Evolutionary conservation across 768 basidiomycete genomes (phyloP), one percentile per base, ranked within the genome.

Genomic region (Porphyrellus cyaneotinctus): DNA sequence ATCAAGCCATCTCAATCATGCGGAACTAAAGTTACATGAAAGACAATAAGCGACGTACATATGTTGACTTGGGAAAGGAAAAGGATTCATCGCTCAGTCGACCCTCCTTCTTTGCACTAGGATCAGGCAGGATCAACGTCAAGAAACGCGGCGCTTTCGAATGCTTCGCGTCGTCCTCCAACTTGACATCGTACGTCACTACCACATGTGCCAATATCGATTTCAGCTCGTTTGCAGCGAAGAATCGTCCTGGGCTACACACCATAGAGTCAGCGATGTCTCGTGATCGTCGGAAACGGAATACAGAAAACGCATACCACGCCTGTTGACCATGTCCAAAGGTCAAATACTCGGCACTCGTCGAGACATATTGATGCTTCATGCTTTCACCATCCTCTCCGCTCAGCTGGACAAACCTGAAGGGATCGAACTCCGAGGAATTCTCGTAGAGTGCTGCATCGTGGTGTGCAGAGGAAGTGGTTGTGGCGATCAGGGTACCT

Each of bases 161-260:
- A 13, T 4, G 23, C n/a, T n/a, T 28, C 22, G 43, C 24, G 10
- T 11, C 13, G 14, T 53, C 54, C 14, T 44, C 56, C 38, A 60
- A 10, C 24, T 56, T 63, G 44, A 64, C 9, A 17, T 64, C 62
- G n/a, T 64, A 63, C 22, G 44, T 44, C 68, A 54, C 65, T 17
- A 82, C 54, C 5, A 80, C 42, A 49, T 77, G 66, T 3, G 77
- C 78, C 33, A 81, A 50, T 63, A 81, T 71, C 0, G 70, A 61
- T 59, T 81, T 80, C 63, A 82, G 56, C 52, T 73, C 67, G 22
- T 59, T 65, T 8, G 70, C 71, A 5, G 75, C 75, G 52, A 79
- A 72, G 62, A 79, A 78, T 10, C 79, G 70, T 11, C 60, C 62
- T 1, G 62, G 60, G 22, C 53, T 54, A 26, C 26, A 9, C 9